Percentiles rank a stretch among this genome's conserved stretches.
Evolutionary conservation across 768 basidiomycete species (phyloP).

Genomic region (Gymnopilus junonius): DNA sequence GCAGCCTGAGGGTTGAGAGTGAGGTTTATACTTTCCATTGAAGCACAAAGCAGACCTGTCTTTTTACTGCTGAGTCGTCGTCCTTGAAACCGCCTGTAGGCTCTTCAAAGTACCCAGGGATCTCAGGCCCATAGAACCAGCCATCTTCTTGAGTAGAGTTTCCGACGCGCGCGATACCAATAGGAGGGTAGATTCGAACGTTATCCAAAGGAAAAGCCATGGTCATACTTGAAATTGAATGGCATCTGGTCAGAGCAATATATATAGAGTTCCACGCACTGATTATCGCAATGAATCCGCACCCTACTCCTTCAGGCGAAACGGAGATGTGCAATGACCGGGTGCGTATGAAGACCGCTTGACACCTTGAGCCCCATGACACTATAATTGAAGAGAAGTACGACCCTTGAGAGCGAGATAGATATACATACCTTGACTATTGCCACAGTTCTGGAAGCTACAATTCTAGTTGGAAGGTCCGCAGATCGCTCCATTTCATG

Average conservation of each 20-base stretch:
- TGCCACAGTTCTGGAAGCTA: not conserved
- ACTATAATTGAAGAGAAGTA: not conserved
- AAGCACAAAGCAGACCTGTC: constrained; percentile 23
- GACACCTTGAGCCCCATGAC: not conserved
- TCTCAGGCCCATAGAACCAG: constrained; percentile 30
- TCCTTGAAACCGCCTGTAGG: constrained; percentile 18
- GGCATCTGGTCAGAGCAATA: not conserved
- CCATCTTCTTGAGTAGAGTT: constrained; percentile 25
- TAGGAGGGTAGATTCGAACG: constrained; percentile 34
- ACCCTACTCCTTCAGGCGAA: not conserved
- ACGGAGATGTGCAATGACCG: not conserved
- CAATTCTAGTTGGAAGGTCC: not conserved
- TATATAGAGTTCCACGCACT: not conserved
- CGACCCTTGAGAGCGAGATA: not conserved
- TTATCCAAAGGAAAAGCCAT: constrained; percentile 7
- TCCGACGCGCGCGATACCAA: constrained; percentile 38
- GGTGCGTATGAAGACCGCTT: not conserved
- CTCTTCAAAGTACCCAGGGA: constrained; percentile 28
- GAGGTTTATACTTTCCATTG: not conserved
- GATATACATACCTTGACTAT: not conserved
- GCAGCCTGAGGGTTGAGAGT: constrained; percentile 26
- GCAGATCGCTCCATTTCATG: no score
- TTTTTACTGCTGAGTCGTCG: constrained; percentile 25
- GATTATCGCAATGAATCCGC: not conserved
- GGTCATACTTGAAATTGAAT: not conserved